A percentile compares a stretch with the other conserved stretches of the same genome.
Evolutionary conservation across 805 yeast species (phyloP).

Genomic region (Schizosaccharomyces octosporus): DNA sequence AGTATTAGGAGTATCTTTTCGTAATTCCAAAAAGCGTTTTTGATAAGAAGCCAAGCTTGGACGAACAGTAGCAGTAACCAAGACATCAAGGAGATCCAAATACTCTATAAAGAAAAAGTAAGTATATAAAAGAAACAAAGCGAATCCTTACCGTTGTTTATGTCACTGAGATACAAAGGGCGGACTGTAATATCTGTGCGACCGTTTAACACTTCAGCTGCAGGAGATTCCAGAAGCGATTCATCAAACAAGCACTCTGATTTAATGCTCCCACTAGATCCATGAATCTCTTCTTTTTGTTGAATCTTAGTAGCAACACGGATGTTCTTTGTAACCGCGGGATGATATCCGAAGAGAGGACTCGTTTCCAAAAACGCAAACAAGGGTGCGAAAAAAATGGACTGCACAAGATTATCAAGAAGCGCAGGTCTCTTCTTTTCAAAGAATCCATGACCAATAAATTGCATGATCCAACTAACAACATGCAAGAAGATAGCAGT

Average conservation of each 20-base stretch:
- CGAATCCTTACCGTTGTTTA: background rate
- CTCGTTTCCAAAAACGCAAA: slow-evolving; percentile 49
- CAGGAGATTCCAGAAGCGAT: no score
- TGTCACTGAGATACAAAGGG: background rate
- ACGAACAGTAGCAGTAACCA: background rate
- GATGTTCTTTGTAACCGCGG: background rate
- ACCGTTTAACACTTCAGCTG: no score
- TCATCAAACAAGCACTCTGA: no score
- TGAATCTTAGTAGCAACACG: background rate
- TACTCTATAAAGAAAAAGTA: background rate
- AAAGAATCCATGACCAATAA: slow-evolving; percentile 63
- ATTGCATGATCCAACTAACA: slow-evolving; percentile 56
- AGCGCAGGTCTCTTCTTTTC: slow-evolving; percentile 74
- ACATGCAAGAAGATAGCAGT: slow-evolving; percentile 8
- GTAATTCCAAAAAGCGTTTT: background rate
- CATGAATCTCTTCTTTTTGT: no score
- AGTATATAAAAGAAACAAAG: background rate
- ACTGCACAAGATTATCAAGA: slow-evolving; percentile 58
- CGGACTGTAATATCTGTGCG: background rate
- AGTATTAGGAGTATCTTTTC: background rate
- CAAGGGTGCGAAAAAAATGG: slow-evolving; percentile 73
- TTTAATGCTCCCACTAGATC: no score
- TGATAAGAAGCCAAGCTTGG: background rate
- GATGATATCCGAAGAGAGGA: background rate
- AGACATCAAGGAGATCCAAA: slow-evolving; percentile 1